Base-by-base conservation (phyloP, 1,284 basidiomycete species). In the Athelia sp. region DNA sequence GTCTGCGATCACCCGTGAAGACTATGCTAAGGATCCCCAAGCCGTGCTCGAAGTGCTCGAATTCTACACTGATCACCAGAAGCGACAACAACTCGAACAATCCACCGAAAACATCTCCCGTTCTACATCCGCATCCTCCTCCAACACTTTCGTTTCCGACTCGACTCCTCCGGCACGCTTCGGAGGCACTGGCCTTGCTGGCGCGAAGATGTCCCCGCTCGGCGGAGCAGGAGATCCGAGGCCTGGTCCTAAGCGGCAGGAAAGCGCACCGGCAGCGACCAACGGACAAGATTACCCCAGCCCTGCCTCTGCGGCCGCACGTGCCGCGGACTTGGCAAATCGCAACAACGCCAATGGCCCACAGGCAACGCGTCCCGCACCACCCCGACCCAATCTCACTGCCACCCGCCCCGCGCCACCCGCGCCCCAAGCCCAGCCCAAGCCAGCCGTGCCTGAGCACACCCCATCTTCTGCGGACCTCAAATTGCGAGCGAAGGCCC, bases 51-150 rank as follows among this genome's bases (percentile, higher is more conserved):
- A 98, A 56, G 96, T 98, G 0, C 84, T 99, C 51, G 94, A 98
- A 62, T 99, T 98, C 72, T 98, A 98, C 70, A 98, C 95, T 13
- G 93, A 97, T 64, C 93, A 94, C 60, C 93, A 98, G 73, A 94
- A 93, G 66, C 83, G 88, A n/a, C 90, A 90, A 62, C 89, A 90
- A 62, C 71, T 89, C 62, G 92, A 95, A 59, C 84, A 87, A 73
- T 78, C 73, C 34, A 59, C 74, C 54, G 47, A 51, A 56, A 53
- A 59, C 34, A 23, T 53, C 6, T 40, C 36, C 26, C 42, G 38
- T 29, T 50, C 43, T 26, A 35, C 34, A 44, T 42, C 35, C 42
- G 47, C 43, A 17, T 14, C 42, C 14, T 29, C 43, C 31, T 24
- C 44, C 8, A 44, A 22, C 47, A 31, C 52, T 51, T 49, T 52